phyloP scores from a whole-genome alignment of 2,329 filamentous ascomycete genomes.

The Aspergillus cejpii region DNA sequence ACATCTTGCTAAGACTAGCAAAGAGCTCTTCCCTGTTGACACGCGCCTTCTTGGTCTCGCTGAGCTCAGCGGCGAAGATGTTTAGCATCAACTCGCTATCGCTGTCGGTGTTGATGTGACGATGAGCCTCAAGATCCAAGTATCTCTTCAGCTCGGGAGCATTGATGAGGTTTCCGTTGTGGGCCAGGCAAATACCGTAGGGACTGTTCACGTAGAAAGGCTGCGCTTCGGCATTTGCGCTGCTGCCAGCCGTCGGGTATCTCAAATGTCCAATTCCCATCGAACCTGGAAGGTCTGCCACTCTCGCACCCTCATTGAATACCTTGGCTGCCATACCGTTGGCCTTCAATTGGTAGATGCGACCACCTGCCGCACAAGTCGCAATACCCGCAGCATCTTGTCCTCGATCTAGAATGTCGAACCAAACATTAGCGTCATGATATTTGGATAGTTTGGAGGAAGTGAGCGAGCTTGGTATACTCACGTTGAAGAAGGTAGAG shows the following conservation, averaged over 20 bases:
- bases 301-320: slow-evolving; percentile 69
- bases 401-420: slow-evolving; percentile 52
- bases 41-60: slow-evolving; percentile 72
- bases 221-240: slow-evolving; percentile 76
- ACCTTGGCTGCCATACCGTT: slow-evolving; percentile 82
- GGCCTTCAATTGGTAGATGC: slow-evolving; percentile 84
- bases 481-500: slow-evolving; percentile 62
- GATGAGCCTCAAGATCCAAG: slow-evolving; percentile 69
- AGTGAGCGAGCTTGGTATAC: slow-evolving; percentile 17
- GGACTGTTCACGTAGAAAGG: slow-evolving; percentile 88
- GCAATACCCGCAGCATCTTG: slow-evolving; percentile 87
- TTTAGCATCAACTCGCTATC: slow-evolving; percentile 86
- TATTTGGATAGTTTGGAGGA: too few relatives aligned
- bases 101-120: slow-evolving; percentile 85
- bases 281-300: slow-evolving; percentile 69
- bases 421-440: slow-evolving; percentile 26
- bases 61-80: slow-evolving; percentile 75
- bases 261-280: slow-evolving; percentile 82
- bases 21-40: slow-evolving; percentile 75
- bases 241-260: slow-evolving; percentile 84
- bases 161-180: slow-evolving; percentile 89
- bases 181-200: slow-evolving; percentile 71
- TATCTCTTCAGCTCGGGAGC: slow-evolving; percentile 61
- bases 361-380: slow-evolving; percentile 64
- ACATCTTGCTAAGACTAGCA: slow-evolving; percentile 63